Evolutionary conservation across 176 grass and related monocot genomes (phyloP).

Genomic region (Elaeis guineensis): DNA sequence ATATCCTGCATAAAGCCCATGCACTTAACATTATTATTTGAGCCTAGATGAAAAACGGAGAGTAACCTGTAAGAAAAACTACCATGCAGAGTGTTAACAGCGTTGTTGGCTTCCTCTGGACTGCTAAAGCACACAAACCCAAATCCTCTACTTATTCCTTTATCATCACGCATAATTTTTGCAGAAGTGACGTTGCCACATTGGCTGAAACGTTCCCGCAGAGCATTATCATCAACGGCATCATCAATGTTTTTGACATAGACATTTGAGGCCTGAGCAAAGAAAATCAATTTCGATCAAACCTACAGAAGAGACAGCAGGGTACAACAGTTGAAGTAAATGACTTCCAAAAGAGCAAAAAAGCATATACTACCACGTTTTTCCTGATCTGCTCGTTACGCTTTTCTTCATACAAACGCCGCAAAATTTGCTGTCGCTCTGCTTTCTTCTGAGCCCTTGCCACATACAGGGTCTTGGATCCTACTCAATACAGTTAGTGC

Average conservation of each 20-base stretch:
- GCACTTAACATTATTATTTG: background rate
- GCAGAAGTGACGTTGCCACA: constrained; percentile 68
- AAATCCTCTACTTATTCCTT: constrained; percentile 77
- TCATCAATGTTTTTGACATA: constrained; percentile 86
- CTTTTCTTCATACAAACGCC: constrained; percentile 52
- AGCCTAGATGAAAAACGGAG: background rate
- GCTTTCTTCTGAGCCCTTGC: constrained; percentile 78
- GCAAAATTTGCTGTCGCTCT: constrained; percentile 64
- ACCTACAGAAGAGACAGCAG: background rate
- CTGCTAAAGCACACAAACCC: constrained; percentile 76
- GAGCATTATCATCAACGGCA: constrained; percentile 44
- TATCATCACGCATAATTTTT: constrained; percentile 78
- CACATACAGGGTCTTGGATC: constrained; percentile 67
- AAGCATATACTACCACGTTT: constrained; percentile 40
- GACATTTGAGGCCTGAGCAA: constrained; percentile 54
- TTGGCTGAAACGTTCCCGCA: constrained; percentile 53
- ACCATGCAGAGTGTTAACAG: constrained; percentile 60
- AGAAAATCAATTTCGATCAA: background rate
- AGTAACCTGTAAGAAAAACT: constrained; percentile 6
- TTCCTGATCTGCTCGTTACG: constrained; percentile 61
- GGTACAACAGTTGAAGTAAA: background rate
- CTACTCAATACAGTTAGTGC: constrained; percentile 25
- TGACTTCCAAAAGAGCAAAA: background rate
- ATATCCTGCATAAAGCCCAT: constrained; percentile 10
- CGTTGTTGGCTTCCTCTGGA: constrained; percentile 67